Base-by-base conservation (phyloP, 768 basidiomycete genomes). In the Tephrocybe sp. region DNA sequence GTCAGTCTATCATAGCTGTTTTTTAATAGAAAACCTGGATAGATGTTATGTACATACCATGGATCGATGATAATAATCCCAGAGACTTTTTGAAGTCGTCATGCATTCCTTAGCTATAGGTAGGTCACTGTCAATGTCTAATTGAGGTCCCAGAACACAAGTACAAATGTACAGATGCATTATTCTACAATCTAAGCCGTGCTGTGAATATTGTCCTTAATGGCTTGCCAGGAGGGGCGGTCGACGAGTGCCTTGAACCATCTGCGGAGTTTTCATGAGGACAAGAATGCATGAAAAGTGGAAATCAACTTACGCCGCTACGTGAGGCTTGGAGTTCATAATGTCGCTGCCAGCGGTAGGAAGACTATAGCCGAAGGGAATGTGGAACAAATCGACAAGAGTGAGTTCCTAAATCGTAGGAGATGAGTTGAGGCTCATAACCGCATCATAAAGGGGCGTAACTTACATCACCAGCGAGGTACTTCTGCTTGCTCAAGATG, bases 211-310 rank as follows among this genome's bases (percentile, higher is more conserved):
- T 68, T 67, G n/a, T 68, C 60, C 61, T 75, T 74, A 34, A 78
- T 21, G 10, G 38, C 38, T 4, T 20, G 74, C 1, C 79, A 81
- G 4, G 78, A 63, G 14, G 70, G 64, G 45, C 78, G 69, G n/a
- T 69, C 61, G 18, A 68, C 65, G 45, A 81, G 64, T 21, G 72
- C 77, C 45, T 73, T 71, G 74, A 74, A 80, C 79, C 79, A 81
- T 48, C 79, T 73, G 41, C n/a, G 4, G 23, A 15, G 25, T 9
- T 3, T 21, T 20, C 15, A 4, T 26, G 18, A 28, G 20, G 30
- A 45, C 7, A 30, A 11, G 10, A 12, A 12, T 30, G 32, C 17
- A 14, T 30, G 3, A 9, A 9, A 44, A 14, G 20, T 24, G 11
- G 7, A 26, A 20, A 12, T 25, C 30, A 81, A 60, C 74, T 72